Conservation (phyloP, 2,329 filamentous ascomycete species). For the Trichoderma semiorbis region DNA sequence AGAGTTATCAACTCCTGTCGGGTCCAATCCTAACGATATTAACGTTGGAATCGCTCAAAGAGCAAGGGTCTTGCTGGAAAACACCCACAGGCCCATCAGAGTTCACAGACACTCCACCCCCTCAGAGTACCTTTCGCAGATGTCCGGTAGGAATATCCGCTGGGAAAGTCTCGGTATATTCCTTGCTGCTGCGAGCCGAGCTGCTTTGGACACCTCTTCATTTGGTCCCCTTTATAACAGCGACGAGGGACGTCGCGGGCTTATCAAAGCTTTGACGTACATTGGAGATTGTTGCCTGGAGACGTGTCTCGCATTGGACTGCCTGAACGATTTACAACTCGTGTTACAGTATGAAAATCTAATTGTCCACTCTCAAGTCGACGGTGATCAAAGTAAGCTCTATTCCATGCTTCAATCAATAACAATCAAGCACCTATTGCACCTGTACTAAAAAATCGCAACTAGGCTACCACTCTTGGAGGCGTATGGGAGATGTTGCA, state of each 20-base stretch:
- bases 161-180: conserved; percentile 12
- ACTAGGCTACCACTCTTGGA: conserved; percentile 9
- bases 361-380: conserved; percentile 14
- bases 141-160: conserved; percentile 1
- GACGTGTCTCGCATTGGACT: conserved; percentile 9
- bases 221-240: conserved; percentile 14
- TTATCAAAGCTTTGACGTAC: conserved; percentile 9
- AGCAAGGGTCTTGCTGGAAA: background rate
- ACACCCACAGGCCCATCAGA: background rate
- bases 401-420: background rate
- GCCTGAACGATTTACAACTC: conserved; percentile 11
- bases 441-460: background rate
- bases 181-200: conserved; percentile 4
- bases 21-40: background rate
- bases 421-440: background rate
- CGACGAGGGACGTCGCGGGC: background rate
- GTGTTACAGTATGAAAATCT: conserved; percentile 11
- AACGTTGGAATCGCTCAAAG: background rate
- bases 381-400: conserved; percentile 6
- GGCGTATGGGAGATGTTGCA: conserved; percentile 11
- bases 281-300: conserved; percentile 14
- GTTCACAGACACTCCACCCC: background rate
- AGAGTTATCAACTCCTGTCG: background rate
- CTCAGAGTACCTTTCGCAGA: conserved; percentile 1
- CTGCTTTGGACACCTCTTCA: conserved; percentile 4